Evolutionary conservation across 2,329 filamentous ascomycete species (phyloP).

Genomic region (Neophaeococcomyces aloes): DNA sequence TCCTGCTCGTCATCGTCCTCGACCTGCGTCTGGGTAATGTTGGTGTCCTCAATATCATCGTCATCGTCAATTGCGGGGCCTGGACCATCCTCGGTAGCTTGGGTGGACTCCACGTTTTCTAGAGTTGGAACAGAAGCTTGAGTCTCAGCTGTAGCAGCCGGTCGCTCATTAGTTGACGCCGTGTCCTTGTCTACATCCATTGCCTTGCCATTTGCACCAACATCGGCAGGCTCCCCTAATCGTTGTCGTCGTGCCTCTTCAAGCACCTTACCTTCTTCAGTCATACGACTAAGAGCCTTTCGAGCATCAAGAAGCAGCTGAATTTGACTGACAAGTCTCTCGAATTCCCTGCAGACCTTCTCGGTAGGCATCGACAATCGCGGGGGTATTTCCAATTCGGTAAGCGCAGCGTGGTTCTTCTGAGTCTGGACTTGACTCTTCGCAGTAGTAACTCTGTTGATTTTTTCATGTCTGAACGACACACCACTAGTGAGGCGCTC

Average conservation of each 20-base stretch:
- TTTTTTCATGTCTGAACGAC: slow-evolving; percentile 64
- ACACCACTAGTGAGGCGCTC: slow-evolving; percentile 79
- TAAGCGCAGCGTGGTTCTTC: slow-evolving; percentile 38
- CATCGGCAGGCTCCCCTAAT: slow-evolving; percentile 19
- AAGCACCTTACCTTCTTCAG: slow-evolving; percentile 38
- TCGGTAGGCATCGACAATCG: slow-evolving; percentile 41
- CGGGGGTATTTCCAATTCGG: slow-evolving; percentile 37
- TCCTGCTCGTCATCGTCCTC: slow-evolving; percentile 8
- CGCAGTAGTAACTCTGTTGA: slow-evolving; percentile 39
- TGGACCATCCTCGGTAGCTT: slow-evolving; percentile 57
- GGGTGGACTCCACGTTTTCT: slow-evolving; percentile 94
- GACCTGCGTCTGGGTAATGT: neutral
- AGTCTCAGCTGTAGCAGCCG: slow-evolving; percentile 11
- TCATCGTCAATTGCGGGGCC: slow-evolving; percentile 12
- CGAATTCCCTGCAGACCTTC: slow-evolving; percentile 40
- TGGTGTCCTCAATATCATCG: neutral
- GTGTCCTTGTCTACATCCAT: slow-evolving; percentile 18
- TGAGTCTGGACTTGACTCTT: slow-evolving; percentile 42
- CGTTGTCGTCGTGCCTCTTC: slow-evolving; percentile 25
- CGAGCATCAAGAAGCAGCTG: slow-evolving; percentile 38
- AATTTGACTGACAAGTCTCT: slow-evolving; percentile 38
- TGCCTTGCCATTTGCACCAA: slow-evolving; percentile 10
- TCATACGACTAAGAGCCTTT: slow-evolving; percentile 39
- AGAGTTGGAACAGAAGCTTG: slow-evolving; percentile 55
- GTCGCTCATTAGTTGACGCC: slow-evolving; percentile 7